Evolutionary conservation across 2,329 filamentous ascomycete species (phyloP), one percentile per base, ranked within the genome.

Genomic region (Cladorrhinum sp.): DNA sequence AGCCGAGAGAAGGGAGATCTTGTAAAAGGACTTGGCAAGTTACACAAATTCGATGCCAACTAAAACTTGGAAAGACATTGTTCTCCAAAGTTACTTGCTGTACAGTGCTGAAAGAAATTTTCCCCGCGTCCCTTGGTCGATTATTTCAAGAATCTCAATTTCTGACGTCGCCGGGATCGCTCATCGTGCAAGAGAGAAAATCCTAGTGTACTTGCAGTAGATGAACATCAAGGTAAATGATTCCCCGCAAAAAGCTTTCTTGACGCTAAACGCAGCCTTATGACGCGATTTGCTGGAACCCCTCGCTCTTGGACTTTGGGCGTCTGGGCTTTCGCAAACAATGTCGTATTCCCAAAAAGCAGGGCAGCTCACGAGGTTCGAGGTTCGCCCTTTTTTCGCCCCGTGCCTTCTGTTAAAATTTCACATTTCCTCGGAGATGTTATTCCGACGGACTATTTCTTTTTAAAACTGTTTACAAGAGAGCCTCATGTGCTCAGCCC

Each of bases 371-470:
- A 46, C 42, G 42, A 46, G 42, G 42, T 46, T 3, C 16, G 10
- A 28, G 9, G 26, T 9, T 28, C 9, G 4, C 26, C 26, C 26
- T 10, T 12, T 36, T 46, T 46, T 46, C 8, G 14, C n/a, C 42
- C 18, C n/a, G 42, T 46, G 42, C 7, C 42, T 21, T 10, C 5
- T 46, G 42, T 46, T 46, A 24, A 20, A 36, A 12, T 2, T 21
- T 20, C 21, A 49, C 33, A 49, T 49, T 57, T 57, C 54, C 54
- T 57, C 54, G 54, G 54, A 57, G 54, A 57, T 57, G 39, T 16
- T 49, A 33, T 57, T 33, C 54, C 39, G 23, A 30, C 54, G 14
- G 23, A 2, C 18, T 3, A 7, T 46, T 46, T 20, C 16, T 46
- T 46, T 20, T 20, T 3, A 10, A 16, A 36, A 9, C 9, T 36